Base-by-base conservation (phyloP, 441 rosid species). In the Brassica hybrid region DNA sequence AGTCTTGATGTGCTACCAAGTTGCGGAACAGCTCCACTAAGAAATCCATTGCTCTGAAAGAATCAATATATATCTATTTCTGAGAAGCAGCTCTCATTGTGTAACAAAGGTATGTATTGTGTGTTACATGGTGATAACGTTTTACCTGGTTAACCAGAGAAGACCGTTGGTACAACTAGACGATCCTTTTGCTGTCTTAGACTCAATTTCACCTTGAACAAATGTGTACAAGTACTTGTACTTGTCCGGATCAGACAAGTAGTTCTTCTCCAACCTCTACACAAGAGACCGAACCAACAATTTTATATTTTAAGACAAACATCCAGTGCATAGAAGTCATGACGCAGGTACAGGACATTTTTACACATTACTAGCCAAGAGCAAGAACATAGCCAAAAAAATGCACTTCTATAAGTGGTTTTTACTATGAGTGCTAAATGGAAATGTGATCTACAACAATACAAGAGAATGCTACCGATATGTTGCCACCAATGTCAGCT, bases 101-200 rank as follows among this genome's bases (percentile, higher is more conserved):
- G 4, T 14, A 57, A 59, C 16, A 7, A 16, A 56, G 23, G 58
- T 32, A 8, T 16, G 23, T 54, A 57, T 19, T 0, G 17, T 21
- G 61, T 65, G 32, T 5, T 27, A 27, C 38, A 34, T 34, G 38
- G 2, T 2, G 38, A 34, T 34, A 34, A 1, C 38, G 2, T 7
- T 34, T 68, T 78, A 92, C 97, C 97, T 90, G 67, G 98, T 92
- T 68, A 94, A 76, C 98, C 98, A 94, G 80, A 94, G 97, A 76
- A 94, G 92, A 76, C 98, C 97, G 79, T 89, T 94, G 76, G 97
- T 88, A 85, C 95, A 94, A 66, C 97, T 92, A 50, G 98, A 89
- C 32, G 98, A 92, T 72, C 83, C 89, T 82, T 90, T 90, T 8
- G 97, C 90, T 12, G 89, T 88, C 79, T 90, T 89, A 56, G 91